Evolutionary conservation across 2,329 filamentous ascomycete species (phyloP), one percentile per base, ranked within the genome.

Genomic region (Drechslera avenae): DNA sequence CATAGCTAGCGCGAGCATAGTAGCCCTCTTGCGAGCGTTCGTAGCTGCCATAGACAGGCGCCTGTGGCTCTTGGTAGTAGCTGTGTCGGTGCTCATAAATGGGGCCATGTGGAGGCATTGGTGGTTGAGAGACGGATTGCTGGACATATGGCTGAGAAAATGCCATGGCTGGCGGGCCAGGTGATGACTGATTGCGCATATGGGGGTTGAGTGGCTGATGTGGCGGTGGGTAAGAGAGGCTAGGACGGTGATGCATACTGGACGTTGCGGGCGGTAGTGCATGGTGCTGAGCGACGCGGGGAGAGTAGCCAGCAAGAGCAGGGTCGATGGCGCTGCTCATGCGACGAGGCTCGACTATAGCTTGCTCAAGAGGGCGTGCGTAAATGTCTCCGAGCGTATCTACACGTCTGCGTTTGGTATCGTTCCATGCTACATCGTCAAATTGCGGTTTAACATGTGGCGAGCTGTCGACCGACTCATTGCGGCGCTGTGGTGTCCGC

Each of bases 401-500:
- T 34, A 63, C 51, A 35, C 68, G 68, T 32, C 65, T 61, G 32
- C 65, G 64, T 54, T 65, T 68, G 34, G 52, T 58, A 14, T 62
- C 56, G 31, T 37, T 37, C 67, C 68, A 71, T 5, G 62, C 39
- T 17, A 68, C 53, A 5, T 72, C 67, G 7, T 69, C 68, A 42
- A 70, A 72, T 2, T 63, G 61, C 10, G 64, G 61, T 14, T 52
- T 39, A n/a, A 52, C 50, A 30, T 56, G 54, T 1, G 68, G 69
- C 13, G 69, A 72, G 46, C 58, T 64, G n/a, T 64, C 62, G 13
- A 53, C 54, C 13, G 66, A 69, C 9, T 46, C 60, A 40, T 66
- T 58, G 16, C 58, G 62, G 28, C 64, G 62, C 13, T 64, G 62
- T 8, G 69, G 69, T 33, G 69, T 72, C n/a, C 57, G 59, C 16